Percentiles rank a stretch among this genome's conserved stretches.
Evolutionary conservation across 495 filamentous ascomycete species (phyloP).

Genomic region (Aspergillus carlsbadensis): DNA sequence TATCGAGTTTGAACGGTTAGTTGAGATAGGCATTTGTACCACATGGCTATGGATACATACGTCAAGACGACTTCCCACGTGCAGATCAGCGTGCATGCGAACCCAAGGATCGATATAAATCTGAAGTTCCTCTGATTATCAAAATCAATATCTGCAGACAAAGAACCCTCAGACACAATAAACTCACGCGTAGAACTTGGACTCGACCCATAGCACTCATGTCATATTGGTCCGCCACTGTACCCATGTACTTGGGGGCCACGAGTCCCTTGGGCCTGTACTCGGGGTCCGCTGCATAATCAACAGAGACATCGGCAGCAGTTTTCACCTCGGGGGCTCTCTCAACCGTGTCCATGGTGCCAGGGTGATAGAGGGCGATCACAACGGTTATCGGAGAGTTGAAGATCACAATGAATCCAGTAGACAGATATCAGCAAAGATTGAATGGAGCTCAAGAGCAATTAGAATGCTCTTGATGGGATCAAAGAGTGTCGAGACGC

Average conservation of each 20-base stretch:
- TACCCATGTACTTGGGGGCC: slow-evolving; percentile 43
- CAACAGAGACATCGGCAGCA: slow-evolving; percentile 16
- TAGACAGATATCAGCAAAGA: no score
- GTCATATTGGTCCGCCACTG: slow-evolving; percentile 35
- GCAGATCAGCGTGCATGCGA: slow-evolving; percentile 43
- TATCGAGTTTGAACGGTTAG: slow-evolving; percentile 7
- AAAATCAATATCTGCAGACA: slow-evolving; percentile 9
- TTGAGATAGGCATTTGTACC: slow-evolving; percentile 10
- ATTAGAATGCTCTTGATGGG: background rate
- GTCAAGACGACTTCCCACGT: slow-evolving; percentile 50
- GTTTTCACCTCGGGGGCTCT: slow-evolving; percentile 9
- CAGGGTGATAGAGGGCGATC: background rate
- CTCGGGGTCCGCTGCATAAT: slow-evolving; percentile 23
- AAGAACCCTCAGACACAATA: background rate
- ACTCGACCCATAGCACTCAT: slow-evolving; percentile 45
- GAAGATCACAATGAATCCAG: no score
- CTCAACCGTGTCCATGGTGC: slow-evolving; percentile 14
- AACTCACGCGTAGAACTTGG: slow-evolving; percentile 43
- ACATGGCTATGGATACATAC: slow-evolving; percentile 20
- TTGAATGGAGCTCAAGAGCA: no score
- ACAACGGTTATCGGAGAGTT: background rate
- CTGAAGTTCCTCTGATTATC: slow-evolving; percentile 47
- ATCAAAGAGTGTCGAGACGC: background rate
- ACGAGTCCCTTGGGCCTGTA: slow-evolving; percentile 29
- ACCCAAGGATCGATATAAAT: slow-evolving; percentile 49